Evolutionary conservation across 1,284 basidiomycete genomes (phyloP).

Genomic region (Ustilago loliicola): DNA sequence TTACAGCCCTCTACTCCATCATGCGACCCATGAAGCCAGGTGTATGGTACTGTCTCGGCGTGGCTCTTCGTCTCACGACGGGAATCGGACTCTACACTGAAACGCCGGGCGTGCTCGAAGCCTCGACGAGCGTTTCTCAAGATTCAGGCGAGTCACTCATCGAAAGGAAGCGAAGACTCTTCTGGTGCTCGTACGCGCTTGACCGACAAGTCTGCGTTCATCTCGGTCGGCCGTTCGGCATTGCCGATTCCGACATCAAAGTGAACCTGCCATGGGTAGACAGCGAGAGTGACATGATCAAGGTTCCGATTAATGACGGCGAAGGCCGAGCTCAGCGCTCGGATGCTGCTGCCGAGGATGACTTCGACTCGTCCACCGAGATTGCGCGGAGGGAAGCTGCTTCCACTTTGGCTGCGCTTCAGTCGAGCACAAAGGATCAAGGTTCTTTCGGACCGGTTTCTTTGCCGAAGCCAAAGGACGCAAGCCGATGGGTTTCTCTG

Average conservation of each 20-base stretch:
- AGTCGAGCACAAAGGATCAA: slow-evolving; percentile 25
- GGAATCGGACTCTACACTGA: slow-evolving; percentile 52
- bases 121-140: slow-evolving; percentile 12
- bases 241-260: slow-evolving; percentile 53
- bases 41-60: slow-evolving; percentile 53
- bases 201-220: slow-evolving; percentile 55
- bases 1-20: slow-evolving; percentile 54
- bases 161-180: slow-evolving; percentile 47
- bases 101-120: slow-evolving; percentile 37
- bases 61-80: slow-evolving; percentile 48
- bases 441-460: slow-evolving; percentile 14
- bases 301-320: slow-evolving; percentile 22
- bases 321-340: slow-evolving; percentile 6
- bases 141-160: slow-evolving; percentile 39
- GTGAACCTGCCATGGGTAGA: slow-evolving; percentile 48
- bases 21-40: slow-evolving; percentile 55
- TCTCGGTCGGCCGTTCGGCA: slow-evolving; percentile 50
- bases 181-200: slow-evolving; percentile 55
- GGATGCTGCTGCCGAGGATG: slow-evolving; percentile 20
- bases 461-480: slow-evolving; percentile 41
- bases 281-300: slow-evolving; percentile 35
- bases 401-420: slow-evolving; percentile 45
- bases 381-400: slow-evolving; percentile 45
- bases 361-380: slow-evolving; percentile 43
- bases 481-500: slow-evolving; percentile 51